Conservation (phyloP, 2,329 filamentous ascomycete species). For the Penicillium frequentans region DNA sequence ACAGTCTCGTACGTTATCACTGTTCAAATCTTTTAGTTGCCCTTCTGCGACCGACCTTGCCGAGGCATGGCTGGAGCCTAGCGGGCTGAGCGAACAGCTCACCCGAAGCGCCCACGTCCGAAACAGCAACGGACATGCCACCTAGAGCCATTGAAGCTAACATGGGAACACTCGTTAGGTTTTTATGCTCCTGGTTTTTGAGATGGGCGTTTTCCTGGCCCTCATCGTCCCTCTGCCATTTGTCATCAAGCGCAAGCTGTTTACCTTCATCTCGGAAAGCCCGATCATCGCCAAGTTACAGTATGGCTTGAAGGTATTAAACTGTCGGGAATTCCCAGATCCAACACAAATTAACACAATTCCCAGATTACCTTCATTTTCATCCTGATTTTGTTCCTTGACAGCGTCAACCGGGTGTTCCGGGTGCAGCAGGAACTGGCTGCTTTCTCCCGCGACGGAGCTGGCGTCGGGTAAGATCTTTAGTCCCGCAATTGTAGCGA, state of each 20-base stretch:
- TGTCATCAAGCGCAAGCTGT: constrained; percentile 78
- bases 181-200: constrained; percentile 50
- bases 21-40: not conserved
- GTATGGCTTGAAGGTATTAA: constrained; percentile 81
- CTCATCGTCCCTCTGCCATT: constrained; percentile 80
- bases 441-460: constrained; percentile 64
- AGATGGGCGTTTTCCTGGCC: constrained; percentile 52
- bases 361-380: constrained; percentile 91
- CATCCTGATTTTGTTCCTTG: constrained; percentile 95
- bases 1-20: constrained; percentile 58
- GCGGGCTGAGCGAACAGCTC: constrained; percentile 7
- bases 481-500: not conserved
- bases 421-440: constrained; percentile 89
- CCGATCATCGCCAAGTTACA: constrained; percentile 85
- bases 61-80: constrained; percentile 24
- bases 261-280: constrained; percentile 94
- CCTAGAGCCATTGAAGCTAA: constrained; percentile 3
- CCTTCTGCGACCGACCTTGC: not conserved
- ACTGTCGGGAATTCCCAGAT: not conserved
- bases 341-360: not conserved
- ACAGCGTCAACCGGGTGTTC: constrained; percentile 95
- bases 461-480: constrained; percentile 51
- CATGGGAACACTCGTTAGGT: constrained; percentile 36
- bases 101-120: not conserved
- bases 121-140: not conserved